These are phyloP conservation scores for Botryobasidium botryosum DNA, from an alignment of 768 basidiomycete species.

Conservation along the genomic window DNA sequence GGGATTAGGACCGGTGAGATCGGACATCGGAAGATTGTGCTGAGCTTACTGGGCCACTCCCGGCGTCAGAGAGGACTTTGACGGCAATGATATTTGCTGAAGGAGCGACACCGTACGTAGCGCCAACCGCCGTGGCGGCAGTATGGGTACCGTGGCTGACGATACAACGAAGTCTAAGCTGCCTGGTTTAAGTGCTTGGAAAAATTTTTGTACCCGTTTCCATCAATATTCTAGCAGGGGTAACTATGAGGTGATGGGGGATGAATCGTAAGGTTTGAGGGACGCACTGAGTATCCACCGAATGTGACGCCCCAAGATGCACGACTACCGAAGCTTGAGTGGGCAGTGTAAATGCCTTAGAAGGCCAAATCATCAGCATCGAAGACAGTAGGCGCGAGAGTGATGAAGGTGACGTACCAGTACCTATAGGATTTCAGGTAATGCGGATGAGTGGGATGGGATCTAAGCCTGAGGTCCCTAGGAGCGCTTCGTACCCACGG, in stretches of 20 bases:
- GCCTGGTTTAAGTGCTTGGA: neutral
- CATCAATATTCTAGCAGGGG: conserved; percentile 21
- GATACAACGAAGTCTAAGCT: conserved; percentile 12
- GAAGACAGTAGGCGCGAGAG: too few relatives aligned
- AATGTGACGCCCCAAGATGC: conserved; percentile 26
- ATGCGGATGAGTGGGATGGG: conserved; percentile 1
- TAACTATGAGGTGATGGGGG: too few relatives aligned
- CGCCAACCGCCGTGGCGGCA: conserved; percentile 16
- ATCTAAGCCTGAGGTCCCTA: neutral
- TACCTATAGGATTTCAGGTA: conserved; percentile 4
- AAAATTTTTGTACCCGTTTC: too few relatives aligned
- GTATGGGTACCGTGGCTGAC: conserved; percentile 12
- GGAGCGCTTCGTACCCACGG: conserved; percentile 22
- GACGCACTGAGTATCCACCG: too few relatives aligned
- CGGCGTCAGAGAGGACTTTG: conserved; percentile 26
- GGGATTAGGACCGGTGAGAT: too few relatives aligned
- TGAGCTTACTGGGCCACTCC: conserved; percentile 18
- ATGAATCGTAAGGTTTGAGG: too few relatives aligned
- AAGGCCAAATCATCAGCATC: too few relatives aligned
- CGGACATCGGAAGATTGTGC: too few relatives aligned
- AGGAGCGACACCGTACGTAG: conserved; percentile 23
- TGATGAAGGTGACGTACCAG: too few relatives aligned
- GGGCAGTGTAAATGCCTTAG: conserved; percentile 16
- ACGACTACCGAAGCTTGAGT: conserved; percentile 25
- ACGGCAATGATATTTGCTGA: conserved; percentile 24